phyloP scores from a whole-genome alignment of 1,284 basidiomycete species.

The Ganoderma resinaceum region DNA sequence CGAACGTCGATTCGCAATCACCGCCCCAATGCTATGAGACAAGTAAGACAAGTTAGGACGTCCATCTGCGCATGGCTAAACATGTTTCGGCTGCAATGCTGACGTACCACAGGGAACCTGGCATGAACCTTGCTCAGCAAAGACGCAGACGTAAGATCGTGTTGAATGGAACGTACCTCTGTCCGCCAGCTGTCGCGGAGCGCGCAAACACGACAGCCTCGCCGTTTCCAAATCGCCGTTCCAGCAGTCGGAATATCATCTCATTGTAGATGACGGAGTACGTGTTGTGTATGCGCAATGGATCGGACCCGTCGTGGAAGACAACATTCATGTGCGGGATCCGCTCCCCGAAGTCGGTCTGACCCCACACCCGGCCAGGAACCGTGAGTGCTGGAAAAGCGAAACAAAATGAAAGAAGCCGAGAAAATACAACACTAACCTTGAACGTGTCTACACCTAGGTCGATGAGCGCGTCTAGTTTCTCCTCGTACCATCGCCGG shows the following conservation, averaged over 20 bases:
- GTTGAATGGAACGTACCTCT: slow-evolving; percentile 44
- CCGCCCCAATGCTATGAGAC: slow-evolving; percentile 71
- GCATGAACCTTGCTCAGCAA: not conserved
- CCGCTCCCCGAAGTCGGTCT: slow-evolving; percentile 78
- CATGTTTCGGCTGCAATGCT: not conserved
- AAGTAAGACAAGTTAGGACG: slow-evolving; percentile 25
- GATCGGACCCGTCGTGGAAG: slow-evolving; percentile 76
- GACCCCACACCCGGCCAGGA: not conserved
- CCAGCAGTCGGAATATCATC: slow-evolving; percentile 68
- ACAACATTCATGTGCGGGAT: slow-evolving; percentile 69
- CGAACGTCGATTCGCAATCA: slow-evolving; percentile 80
- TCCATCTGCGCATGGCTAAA: not conserved
- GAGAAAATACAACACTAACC: slow-evolving; percentile 40
- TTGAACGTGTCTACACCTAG: slow-evolving; percentile 78
- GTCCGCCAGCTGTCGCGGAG: slow-evolving; percentile 70
- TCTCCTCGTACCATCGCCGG: slow-evolving; percentile 68
- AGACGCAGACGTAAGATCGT: not conserved
- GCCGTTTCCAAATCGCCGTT: slow-evolving; percentile 64
- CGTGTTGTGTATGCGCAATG: slow-evolving; percentile 69
- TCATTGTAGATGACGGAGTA: slow-evolving; percentile 76
- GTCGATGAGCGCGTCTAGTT: slow-evolving; percentile 67
- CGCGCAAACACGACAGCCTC: slow-evolving; percentile 77
- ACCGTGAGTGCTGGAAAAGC: not conserved
- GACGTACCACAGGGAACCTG: slow-evolving; percentile 38
- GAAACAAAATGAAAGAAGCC: not conserved